phyloP scores from a whole-genome alignment of 495 filamentous ascomycete genomes.

The Aspergillus indologenus region DNA sequence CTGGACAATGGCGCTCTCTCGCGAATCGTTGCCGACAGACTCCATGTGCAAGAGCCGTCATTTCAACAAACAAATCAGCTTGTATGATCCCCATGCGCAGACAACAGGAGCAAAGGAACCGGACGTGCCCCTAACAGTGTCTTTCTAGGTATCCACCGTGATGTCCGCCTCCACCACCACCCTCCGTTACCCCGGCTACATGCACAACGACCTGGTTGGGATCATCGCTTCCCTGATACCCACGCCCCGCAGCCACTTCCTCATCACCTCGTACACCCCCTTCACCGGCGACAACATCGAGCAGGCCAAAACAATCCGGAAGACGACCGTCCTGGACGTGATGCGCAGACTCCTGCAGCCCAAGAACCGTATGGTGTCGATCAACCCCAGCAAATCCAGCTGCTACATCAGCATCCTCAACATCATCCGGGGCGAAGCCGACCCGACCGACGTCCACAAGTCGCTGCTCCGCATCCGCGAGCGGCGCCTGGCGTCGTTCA shows the following conservation, averaged over 20 bases:
- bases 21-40: slow-evolving; percentile 87
- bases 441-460: slow-evolving; percentile 96
- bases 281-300: slow-evolving; percentile 95
- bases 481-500: slow-evolving; percentile 90
- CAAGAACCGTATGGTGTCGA: slow-evolving; percentile 98
- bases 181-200: slow-evolving; percentile 94
- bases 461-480: slow-evolving; percentile 94
- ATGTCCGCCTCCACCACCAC: slow-evolving; percentile 98
- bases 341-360: slow-evolving; percentile 95
- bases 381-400: slow-evolving; percentile 89
- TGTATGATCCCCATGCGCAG: slow-evolving; percentile 37
- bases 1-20: slow-evolving; percentile 93
- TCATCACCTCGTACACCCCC: slow-evolving; percentile 96
- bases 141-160: slow-evolving; percentile 73
- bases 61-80: slow-evolving; percentile 98
- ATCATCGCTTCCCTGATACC: slow-evolving; percentile 95
- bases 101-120: neutral
- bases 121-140: neutral
- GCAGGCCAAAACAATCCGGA: slow-evolving; percentile 92
- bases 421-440: slow-evolving; percentile 97
- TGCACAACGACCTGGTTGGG: slow-evolving; percentile 98
- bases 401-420: slow-evolving; percentile 99
- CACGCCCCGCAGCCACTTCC: slow-evolving; percentile 93
- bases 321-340: slow-evolving; percentile 95
- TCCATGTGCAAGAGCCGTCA: slow-evolving; percentile 91